These are phyloP conservation scores for Cyberlindnera maritima DNA, from an alignment of 805 yeast species.

Conservation along the genomic window DNA sequence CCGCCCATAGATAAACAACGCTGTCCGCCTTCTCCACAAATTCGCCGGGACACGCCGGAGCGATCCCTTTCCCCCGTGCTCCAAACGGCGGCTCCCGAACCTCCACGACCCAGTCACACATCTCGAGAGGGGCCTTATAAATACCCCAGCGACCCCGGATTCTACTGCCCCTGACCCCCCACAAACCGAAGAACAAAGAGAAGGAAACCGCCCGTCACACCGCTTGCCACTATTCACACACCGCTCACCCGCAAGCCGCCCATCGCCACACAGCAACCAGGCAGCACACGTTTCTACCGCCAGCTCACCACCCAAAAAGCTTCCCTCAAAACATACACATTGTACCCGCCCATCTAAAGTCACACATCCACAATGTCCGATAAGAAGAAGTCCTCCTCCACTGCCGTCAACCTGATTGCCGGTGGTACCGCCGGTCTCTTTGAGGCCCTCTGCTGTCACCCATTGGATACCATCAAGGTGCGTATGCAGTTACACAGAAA, in stretches of 20 bases:
- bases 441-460: slow-evolving; percentile 97
- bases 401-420: slow-evolving; percentile 71
- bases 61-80: slow-evolving; percentile 1
- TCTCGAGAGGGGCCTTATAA: background rate
- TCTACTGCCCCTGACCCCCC: no score
- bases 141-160: background rate
- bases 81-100: no score
- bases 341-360: no score
- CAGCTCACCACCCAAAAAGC: no score
- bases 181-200: no score
- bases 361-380: slow-evolving; percentile 21
- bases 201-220: no score
- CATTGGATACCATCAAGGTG: slow-evolving; percentile 96
- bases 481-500: slow-evolving; percentile 90
- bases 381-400: slow-evolving; percentile 35
- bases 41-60: slow-evolving; percentile 11
- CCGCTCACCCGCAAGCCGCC: no score
- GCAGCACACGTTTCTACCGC: no score
- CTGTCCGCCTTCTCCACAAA: slow-evolving; percentile 8
- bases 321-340: no score
- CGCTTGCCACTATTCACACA: no score
- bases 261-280: no score
- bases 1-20: background rate
- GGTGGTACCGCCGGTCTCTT: slow-evolving; percentile 98
- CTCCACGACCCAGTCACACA: no score